A percentile compares a stretch with the other conserved stretches of the same genome.
Conservation (phyloP, 108 stramenopile species). For the Cyclotella choctawhatcheeana region DNA sequence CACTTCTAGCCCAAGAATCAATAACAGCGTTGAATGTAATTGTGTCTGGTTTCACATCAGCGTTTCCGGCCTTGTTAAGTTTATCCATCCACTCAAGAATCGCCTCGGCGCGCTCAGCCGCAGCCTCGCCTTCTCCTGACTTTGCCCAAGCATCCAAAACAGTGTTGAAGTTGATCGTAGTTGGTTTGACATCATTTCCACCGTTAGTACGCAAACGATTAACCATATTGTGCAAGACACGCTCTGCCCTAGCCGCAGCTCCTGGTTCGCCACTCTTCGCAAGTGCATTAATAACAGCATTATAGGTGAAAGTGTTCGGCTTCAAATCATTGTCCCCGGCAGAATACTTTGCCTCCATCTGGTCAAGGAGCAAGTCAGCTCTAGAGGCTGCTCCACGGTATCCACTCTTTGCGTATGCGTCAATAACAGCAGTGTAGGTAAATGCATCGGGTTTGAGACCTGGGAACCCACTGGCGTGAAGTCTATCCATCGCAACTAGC, state of each 20-base stretch:
- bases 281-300: conserved; percentile 81
- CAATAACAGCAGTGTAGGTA: conserved; percentile 84
- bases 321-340: conserved; percentile 81
- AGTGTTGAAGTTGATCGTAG: conserved; percentile 89
- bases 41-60: conserved; percentile 73
- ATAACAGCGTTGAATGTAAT: conserved; percentile 86
- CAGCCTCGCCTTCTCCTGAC: conserved; percentile 76
- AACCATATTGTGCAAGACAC: conserved; percentile 64
- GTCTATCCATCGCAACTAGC: conserved; percentile 80
- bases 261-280: conserved; percentile 71
- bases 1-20: conserved; percentile 85
- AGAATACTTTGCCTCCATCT: conserved; percentile 86
- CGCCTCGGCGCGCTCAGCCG: conserved; percentile 84
- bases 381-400: conserved; percentile 81
- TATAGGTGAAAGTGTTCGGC: conserved; percentile 87
- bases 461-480: conserved; percentile 74
- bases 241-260: conserved; percentile 57
- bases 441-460: conserved; percentile 88
- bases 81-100: conserved; percentile 90
- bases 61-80: conserved; percentile 68
- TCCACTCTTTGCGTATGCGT: conserved; percentile 87
- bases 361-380: conserved; percentile 83
- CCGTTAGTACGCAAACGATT: conserved; percentile 67
- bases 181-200: conserved; percentile 79
- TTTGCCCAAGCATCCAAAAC: conserved; percentile 87